Base-by-base conservation (phyloP, 805 yeast species). In the Barnettozyma sucrosica region DNA sequence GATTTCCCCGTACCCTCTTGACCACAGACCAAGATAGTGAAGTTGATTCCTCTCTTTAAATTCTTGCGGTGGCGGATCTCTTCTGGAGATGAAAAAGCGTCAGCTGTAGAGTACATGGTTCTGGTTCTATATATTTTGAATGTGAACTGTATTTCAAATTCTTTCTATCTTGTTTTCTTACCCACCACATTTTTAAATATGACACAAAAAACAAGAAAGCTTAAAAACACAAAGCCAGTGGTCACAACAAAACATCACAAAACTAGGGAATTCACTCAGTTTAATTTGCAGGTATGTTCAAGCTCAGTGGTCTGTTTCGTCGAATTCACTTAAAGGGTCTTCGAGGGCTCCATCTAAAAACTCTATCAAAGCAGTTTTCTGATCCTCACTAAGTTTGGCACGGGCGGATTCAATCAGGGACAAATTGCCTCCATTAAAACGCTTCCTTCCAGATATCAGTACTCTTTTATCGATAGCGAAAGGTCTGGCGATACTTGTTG, bases 1-100 rank as follows among this genome's bases (percentile, higher is more conserved):
- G 84, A 75, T 57, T 85, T 81, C 3, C 95, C 95, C 7, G 83
- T 72, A 3, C 90, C 90, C 61, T 79, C 75, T 50, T 80, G 79
- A 4, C 95, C 95, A 45, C 80, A 76, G 16, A 85, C 78, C 75
- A 87, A 74, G 49, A 86, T 64, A 18, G 85, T 79, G 58, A 86
- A 79, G 52, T 77, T 79, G 50, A 79, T 70, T 8, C 83, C 83
- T 59, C 76, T 75, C 57, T 77, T 81, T 47, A 82, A 77, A 57
- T 77, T 80, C 61, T 80, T 84, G 47, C 81, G 73, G 54, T 83
- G 71, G 45, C 83, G 70, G 49, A 79, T 61, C 47, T 66, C 71
- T 45, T 67, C 71, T 6, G 70, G 68, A 4, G 67, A 59, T 18
- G 50, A 43, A 18, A 36, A 33, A 19, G 32, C 41, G 24, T 41